Evolutionary conservation across 2,329 filamentous ascomycete genomes (phyloP).

Genomic region (Cercospora janseana): DNA sequence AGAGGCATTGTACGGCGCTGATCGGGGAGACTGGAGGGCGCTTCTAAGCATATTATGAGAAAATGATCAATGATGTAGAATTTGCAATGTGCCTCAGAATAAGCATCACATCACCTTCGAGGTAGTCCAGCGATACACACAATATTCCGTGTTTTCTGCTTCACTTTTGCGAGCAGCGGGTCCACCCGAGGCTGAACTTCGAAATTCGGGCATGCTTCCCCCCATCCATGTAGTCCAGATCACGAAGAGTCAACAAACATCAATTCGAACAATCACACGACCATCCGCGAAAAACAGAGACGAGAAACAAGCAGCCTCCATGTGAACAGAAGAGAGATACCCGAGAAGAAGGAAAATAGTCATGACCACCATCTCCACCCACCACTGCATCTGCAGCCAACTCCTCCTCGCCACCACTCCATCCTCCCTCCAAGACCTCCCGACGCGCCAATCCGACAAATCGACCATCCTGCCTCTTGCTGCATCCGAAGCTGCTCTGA

Average conservation of each 20-base stretch:
- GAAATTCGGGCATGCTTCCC: no score
- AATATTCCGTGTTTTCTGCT: no score
- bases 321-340: not conserved
- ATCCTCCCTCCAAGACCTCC: slow-evolving; percentile 50
- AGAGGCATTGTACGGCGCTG: not conserved
- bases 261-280: no score
- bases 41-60: not conserved
- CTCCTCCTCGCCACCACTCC: slow-evolving; percentile 62
- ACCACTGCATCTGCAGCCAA: slow-evolving; percentile 66
- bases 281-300: not conserved
- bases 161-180: no score
- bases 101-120: no score
- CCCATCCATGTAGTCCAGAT: no score
- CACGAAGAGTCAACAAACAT: no score
- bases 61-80: no score
- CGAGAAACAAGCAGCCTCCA: not conserved
- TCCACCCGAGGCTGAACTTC: no score
- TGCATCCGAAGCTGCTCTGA: slow-evolving; percentile 20
- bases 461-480: slow-evolving; percentile 58
- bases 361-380: slow-evolving; percentile 40
- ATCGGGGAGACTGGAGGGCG: not conserved
- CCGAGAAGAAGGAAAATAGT: not conserved
- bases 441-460: slow-evolving; percentile 53
- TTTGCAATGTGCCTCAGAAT: no score
- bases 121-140: no score